Evolutionary conservation across 768 basidiomycete species (phyloP), one percentile per base, ranked within the genome.

Genomic region (Agrocybe chaxingu): DNA sequence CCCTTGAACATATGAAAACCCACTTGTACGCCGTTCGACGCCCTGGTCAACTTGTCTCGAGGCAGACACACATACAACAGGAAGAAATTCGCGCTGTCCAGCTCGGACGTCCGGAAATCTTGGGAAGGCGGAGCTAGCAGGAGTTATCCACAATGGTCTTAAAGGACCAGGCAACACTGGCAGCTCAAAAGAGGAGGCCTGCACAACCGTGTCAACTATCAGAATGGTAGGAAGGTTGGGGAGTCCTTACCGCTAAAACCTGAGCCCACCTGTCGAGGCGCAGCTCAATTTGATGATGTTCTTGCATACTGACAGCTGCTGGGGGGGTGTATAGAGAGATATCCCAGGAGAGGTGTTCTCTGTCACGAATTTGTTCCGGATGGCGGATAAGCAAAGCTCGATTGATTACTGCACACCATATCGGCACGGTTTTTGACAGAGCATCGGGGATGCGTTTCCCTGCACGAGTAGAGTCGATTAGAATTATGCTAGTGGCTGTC

Each of bases 361-460:
- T 44, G 10, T 18, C 35, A 9, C 51, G 39, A 12, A 44, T 37
- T 24, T 53, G 45, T 2, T 64, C 62, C 0, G 72, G 64, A 51
- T 68, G 66, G 12, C 66, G 70, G 42, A 68, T 62, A 8, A 63
- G 54, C 32, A 81, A 65, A 29, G 81, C 85, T 45, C 82, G 75
- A 61, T 96, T 98, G 54, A 96, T 73, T 4, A 93, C 89, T 7
- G 89, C 75, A 63, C 95, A 96, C 96, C 96, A 98, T 45, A 95
- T 88, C 0, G 95, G 95, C 1, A 98, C 77, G 0, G 94, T 96
- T 62, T 96, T 98, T 1, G 89, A 89, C 1, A 98, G 75, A 0
- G 95, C 92, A 56, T 98, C 96, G 1, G 96, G 96, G 42, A 96
- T 85, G 10, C 92, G 83, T 70, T 98, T 98, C 7, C 96, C 96